phyloP scores from a whole-genome alignment of 1,139 yeast genomes.

The Protomyces gravidus region DNA sequence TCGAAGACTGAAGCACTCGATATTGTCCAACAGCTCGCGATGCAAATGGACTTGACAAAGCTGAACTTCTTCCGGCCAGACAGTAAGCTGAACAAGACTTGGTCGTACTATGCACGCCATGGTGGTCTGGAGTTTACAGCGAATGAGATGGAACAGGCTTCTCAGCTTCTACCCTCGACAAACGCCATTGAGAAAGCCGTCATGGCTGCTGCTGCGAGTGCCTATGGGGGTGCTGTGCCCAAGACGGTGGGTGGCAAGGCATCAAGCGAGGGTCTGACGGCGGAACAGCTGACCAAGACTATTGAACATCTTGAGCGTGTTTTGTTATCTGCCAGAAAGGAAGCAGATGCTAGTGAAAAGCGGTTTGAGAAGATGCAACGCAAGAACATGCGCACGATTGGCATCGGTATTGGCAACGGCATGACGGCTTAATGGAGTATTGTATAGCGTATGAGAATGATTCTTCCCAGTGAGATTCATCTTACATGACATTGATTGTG shows the following conservation, averaged over 20 bases:
- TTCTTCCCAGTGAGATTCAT: not conserved
- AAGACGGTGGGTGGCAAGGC: not conserved
- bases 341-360: slow-evolving; percentile 30
- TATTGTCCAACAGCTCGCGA: slow-evolving; percentile 13
- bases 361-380: slow-evolving; percentile 31
- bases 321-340: slow-evolving; percentile 31
- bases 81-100: not conserved
- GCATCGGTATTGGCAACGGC: not conserved
- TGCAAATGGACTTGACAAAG: slow-evolving; percentile 9
- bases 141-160: slow-evolving; percentile 15
- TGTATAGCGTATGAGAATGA: not conserved
- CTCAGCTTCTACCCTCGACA: slow-evolving; percentile 11
- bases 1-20: slow-evolving; percentile 10
- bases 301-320: slow-evolving; percentile 32
- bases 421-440: not conserved
- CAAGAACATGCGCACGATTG: slow-evolving; percentile 23
- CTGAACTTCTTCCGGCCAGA: slow-evolving; percentile 15
- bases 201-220: slow-evolving; percentile 17
- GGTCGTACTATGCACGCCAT: not conserved
- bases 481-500: not conserved
- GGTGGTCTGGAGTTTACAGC: slow-evolving; percentile 1
- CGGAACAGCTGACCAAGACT: not conserved
- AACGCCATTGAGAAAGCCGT: slow-evolving; percentile 13
- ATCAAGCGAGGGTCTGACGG: slow-evolving; percentile 1
- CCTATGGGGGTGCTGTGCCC: slow-evolving; percentile 27